A percentile compares a stretch with the other conserved stretches of the same genome.
Evolutionary conservation across 495 filamentous ascomycete species (phyloP).

Genomic region (Aspergillus panamensis): DNA sequence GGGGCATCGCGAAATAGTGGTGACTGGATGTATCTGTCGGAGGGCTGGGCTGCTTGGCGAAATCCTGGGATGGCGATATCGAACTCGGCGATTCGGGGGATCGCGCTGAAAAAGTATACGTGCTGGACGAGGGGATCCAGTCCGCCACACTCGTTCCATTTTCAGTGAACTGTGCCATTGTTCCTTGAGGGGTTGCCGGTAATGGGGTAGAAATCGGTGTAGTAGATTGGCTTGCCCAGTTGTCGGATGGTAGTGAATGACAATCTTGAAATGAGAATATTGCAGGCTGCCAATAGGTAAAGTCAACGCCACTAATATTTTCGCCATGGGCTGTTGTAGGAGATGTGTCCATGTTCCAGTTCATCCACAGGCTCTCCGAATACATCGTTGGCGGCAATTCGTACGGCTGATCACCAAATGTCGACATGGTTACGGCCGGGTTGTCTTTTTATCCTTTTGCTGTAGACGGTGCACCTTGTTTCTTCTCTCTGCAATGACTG

Average conservation of each 20-base stretch:
- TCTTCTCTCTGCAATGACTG: not conserved
- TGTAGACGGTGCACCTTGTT: not conserved
- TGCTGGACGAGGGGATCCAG: not conserved
- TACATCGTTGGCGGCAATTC: not conserved
- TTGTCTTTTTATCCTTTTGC: not conserved
- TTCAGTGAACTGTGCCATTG: not conserved
- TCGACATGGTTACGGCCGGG: not conserved
- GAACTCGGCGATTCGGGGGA: not conserved
- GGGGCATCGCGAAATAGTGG: not conserved
- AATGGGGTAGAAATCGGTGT: slow-evolving; percentile 5
- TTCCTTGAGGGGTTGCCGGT: not conserved
- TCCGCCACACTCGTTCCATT: not conserved
- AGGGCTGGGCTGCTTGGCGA: not conserved
- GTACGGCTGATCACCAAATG: not conserved
- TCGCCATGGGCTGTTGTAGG: not conserved
- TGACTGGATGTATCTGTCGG: not conserved
- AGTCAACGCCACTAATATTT: not conserved
- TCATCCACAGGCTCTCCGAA: slow-evolving; percentile 5
- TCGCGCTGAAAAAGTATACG: not conserved
- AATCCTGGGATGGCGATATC: not conserved
- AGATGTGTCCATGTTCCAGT: not conserved
- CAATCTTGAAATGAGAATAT: not conserved
- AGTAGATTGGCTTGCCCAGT: slow-evolving; percentile 6
- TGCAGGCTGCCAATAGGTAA: slow-evolving; percentile 3
- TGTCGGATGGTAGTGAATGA: not conserved